Evolutionary conservation across 768 basidiomycete species (phyloP).

Genomic region (Tricholoma sp.): DNA sequence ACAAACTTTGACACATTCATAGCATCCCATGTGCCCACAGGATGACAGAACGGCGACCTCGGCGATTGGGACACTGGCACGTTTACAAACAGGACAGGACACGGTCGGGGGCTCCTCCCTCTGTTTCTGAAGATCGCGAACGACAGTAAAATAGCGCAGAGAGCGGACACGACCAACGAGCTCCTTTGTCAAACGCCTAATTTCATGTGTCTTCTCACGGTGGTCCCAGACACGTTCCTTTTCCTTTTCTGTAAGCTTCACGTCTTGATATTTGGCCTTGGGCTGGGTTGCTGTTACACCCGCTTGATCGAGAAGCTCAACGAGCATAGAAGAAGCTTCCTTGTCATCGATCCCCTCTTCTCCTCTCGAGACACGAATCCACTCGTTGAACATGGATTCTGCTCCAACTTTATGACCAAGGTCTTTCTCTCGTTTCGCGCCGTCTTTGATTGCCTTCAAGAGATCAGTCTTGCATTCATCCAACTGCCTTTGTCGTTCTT

Average conservation of each 20-base stretch:
- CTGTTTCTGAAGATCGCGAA: constrained; percentile 83
- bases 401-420: constrained; percentile 51
- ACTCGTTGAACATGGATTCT: constrained; percentile 79
- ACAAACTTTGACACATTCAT: constrained; percentile 61
- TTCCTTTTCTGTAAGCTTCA: constrained; percentile 45
- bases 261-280: constrained; percentile 51
- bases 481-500: constrained; percentile 74
- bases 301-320: constrained; percentile 56
- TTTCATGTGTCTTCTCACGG: constrained; percentile 82
- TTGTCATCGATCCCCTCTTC: constrained; percentile 69
- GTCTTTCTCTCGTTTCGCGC: constrained; percentile 62
- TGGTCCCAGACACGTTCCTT: constrained; percentile 74
- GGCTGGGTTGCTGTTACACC: constrained; percentile 42
- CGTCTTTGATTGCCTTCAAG: constrained; percentile 55
- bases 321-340: constrained; percentile 63
- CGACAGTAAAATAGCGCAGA: constrained; percentile 86
- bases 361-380: constrained; percentile 59
- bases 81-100: constrained; percentile 58
- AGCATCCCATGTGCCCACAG: constrained; percentile 87
- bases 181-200: constrained; percentile 81
- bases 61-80: constrained; percentile 48
- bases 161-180: constrained; percentile 87
- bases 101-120: constrained; percentile 52
- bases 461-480: constrained; percentile 76
- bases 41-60: constrained; percentile 85